A percentile compares a stretch with the other conserved stretches of the same genome.
Evolutionary conservation across 352 stramenopile genomes (phyloP).

Genomic region (Stramenopiles sp.): DNA sequence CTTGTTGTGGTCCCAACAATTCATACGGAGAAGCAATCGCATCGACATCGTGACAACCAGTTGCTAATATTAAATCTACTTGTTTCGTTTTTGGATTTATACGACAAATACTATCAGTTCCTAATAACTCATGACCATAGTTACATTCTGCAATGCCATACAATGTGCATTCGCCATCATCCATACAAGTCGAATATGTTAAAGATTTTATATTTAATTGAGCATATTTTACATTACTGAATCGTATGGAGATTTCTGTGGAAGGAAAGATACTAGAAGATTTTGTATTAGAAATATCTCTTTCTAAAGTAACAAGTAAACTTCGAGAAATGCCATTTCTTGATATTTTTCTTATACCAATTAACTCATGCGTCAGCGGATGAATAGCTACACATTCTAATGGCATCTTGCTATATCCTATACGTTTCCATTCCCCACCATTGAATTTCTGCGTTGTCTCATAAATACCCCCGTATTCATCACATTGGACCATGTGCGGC

Average conservation of each 20-base stretch:
- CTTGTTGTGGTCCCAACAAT: background rate
- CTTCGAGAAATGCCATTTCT: background rate
- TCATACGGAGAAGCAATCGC: background rate
- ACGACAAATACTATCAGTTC: conserved; percentile 4
- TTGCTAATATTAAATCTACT: background rate
- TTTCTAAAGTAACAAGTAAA: background rate
- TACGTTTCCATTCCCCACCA: background rate
- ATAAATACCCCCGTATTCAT: background rate
- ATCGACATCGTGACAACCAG: conserved; percentile 2
- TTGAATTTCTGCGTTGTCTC: background rate
- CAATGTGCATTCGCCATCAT: background rate
- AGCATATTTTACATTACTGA: background rate
- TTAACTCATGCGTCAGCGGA: background rate
- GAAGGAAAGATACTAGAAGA: background rate
- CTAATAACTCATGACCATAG: background rate
- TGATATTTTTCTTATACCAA: background rate
- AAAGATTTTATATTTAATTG: background rate
- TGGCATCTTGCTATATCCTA: background rate
- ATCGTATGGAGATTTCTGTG: background rate
- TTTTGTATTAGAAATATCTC: background rate
- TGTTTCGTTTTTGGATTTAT: background rate
- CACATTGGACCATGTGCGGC: background rate
- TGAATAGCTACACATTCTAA: background rate
- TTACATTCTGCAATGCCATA: background rate
- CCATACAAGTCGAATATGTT: conserved; percentile 8